Percentiles rank a stretch among this genome's conserved stretches.
Evolutionary conservation across 2,329 filamentous ascomycete species (phyloP).

Genomic region (Fusarium longipes): DNA sequence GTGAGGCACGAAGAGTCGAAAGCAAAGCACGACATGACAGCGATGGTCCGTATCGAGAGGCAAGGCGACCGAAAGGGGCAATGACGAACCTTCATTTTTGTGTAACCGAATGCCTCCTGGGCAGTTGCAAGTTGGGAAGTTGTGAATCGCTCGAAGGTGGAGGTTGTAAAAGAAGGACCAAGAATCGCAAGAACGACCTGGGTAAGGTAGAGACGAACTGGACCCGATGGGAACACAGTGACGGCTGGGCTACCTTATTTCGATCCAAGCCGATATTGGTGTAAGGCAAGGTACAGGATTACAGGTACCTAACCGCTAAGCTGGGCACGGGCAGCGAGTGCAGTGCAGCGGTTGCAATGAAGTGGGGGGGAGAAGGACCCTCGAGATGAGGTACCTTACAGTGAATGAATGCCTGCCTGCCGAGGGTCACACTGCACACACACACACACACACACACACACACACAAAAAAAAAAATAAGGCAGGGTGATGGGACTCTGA

Average conservation of each 20-base stretch:
- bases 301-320: constrained; percentile 29
- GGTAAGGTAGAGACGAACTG: constrained; percentile 2
- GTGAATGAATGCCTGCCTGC: constrained; percentile 28
- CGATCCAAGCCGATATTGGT: constrained; percentile 38
- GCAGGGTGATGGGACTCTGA: neutral
- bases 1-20: constrained; percentile 18
- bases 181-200: constrained; percentile 23
- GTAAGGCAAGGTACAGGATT: constrained; percentile 12
- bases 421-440: constrained; percentile 1
- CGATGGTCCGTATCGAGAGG: neutral
- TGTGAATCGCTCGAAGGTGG: constrained; percentile 41
- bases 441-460: too few relatives aligned
- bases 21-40: constrained; percentile 14
- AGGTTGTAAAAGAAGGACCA: constrained; percentile 40
- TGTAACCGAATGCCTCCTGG: constrained; percentile 48
- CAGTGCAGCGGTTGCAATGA: constrained; percentile 31
- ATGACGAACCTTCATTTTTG: constrained; percentile 54
- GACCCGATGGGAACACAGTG: constrained; percentile 12
- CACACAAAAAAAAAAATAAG: neutral
- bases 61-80: constrained; percentile 33
- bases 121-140: constrained; percentile 44
- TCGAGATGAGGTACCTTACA: constrained; percentile 35
- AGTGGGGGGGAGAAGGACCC: constrained; percentile 27
- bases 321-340: constrained; percentile 23
- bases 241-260: constrained; percentile 40